Conservation (phyloP, 441 rosid genomes). For the Brassica balearica region DNA sequence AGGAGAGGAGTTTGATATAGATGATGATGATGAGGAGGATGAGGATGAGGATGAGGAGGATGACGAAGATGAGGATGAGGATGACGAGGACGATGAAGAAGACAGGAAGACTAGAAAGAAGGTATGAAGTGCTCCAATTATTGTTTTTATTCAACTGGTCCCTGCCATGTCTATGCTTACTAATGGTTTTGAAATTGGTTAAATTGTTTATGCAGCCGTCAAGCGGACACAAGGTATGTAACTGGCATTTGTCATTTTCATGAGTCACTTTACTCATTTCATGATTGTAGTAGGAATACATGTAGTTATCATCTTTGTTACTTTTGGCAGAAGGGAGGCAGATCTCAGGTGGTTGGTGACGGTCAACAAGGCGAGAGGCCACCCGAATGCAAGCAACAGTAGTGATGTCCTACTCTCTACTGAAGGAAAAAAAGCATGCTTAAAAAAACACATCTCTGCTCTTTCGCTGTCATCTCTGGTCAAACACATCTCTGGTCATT, state of each 20-base stretch:
- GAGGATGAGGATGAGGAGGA: slow-evolving; percentile 36
- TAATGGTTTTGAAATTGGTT: slow-evolving; percentile 9
- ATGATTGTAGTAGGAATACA: neutral
- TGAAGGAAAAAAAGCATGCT: neutral
- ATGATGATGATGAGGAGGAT: slow-evolving; percentile 46
- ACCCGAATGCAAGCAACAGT: slow-evolving; percentile 95
- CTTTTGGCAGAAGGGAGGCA: slow-evolving; percentile 57
- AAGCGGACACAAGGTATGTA: slow-evolving; percentile 30
- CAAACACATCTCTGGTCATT: too few species aligned
- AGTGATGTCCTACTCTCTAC: slow-evolving; percentile 38
- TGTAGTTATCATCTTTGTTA: neutral
- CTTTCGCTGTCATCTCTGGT: slow-evolving; percentile 8
- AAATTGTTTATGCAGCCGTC: slow-evolving; percentile 25
- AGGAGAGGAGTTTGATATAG: slow-evolving; percentile 58
- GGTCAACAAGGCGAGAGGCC: slow-evolving; percentile 80
- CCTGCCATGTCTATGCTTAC: slow-evolving; percentile 12
- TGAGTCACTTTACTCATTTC: neutral
- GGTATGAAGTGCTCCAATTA: slow-evolving; percentile 41
- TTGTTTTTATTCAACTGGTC: neutral
- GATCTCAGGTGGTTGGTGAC: slow-evolving; percentile 40
- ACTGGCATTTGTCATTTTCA: neutral
- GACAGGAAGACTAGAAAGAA: slow-evolving; percentile 65
- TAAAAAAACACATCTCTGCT: neutral
- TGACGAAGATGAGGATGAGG: slow-evolving; percentile 42
- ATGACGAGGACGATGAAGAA: slow-evolving; percentile 55